Evolutionary conservation across 805 yeast genomes (phyloP), one percentile per base, ranked within the genome.

Genomic region (Vanderwaltozyma polyspora): DNA sequence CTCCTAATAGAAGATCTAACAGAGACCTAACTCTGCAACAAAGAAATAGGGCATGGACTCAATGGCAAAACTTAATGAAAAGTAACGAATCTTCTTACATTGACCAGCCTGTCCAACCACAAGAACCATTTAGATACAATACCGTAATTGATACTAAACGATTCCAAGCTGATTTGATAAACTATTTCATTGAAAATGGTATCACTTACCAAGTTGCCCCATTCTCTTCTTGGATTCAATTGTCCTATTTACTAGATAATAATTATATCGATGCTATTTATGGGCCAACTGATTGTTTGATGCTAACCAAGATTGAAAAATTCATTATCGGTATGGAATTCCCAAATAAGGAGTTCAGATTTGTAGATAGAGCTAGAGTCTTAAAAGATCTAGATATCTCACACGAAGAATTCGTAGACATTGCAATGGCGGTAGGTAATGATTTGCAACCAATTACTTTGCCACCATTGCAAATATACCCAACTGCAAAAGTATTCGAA

Each of bases 131-230:
- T 46, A 64, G 79, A 43, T 68, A 71, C 33, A 64, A 39, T 28
- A 68, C 74, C 7, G 70, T 75, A 0, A 56, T 75, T 32, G 66
- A 69, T 2, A 44, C 69, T 13, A 63, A 68, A 39, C 66, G 74
- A 3, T 68, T 75, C 50, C 55, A 69, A 35, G 61, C 67, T 34
- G 77, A 75, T 41, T 63, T 85, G 41, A 63, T 81, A 38, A 59
- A 64, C 17, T 69, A 72, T 35, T 72, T 89, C 38, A 65, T 67
- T 25, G 69, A 67, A 15, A 63, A 67, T 32, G 68, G 63, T 3
- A 59, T 83, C 10, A 79, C 77, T 38, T 87, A 70, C 51, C 57
- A 85, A 37, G 72, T 86, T 10, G 80, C 94, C 24, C 97, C 97
- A 5, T 86, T 76, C 51, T 67, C 76, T 29, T 74, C 95, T 0